These are phyloP conservation scores for Pseudognaphalium luteoalbum DNA, from an alignment of 129 eudicot species.

Conservation along the genomic window DNA sequence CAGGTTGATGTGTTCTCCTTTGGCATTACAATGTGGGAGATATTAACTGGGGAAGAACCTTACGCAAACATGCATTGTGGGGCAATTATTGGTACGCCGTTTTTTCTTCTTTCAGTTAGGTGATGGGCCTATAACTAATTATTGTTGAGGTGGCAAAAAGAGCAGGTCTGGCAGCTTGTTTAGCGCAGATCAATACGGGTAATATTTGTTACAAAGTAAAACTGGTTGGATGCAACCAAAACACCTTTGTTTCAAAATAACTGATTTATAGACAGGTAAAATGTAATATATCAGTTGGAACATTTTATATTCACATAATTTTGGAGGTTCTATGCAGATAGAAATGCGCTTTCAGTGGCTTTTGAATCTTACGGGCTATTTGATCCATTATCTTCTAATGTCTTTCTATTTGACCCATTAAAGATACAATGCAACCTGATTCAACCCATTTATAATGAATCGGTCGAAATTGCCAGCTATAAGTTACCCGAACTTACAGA, in stretches of 20 bases:
- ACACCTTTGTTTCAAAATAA: neutral
- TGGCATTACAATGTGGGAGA: slow-evolving; percentile 96
- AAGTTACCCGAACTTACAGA: neutral
- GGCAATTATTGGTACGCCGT: slow-evolving; percentile 75
- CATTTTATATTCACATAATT: neutral
- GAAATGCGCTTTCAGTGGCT: neutral
- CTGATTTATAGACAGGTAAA: neutral
- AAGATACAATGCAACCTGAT: neutral
- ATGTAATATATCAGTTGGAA: neutral
- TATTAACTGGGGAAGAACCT: slow-evolving; percentile 91
- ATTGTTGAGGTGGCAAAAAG: neutral
- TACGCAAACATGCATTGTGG: slow-evolving; percentile 95
- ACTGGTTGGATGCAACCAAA: neutral
- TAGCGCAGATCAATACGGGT: neutral
- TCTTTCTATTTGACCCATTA: neutral
- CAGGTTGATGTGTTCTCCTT: slow-evolving; percentile 94
- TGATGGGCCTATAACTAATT: neutral
- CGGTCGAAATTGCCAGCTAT: neutral
- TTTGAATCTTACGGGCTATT: neutral
- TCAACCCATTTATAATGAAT: neutral
- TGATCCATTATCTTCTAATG: neutral
- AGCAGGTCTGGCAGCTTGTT: neutral
- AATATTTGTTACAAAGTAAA: neutral
- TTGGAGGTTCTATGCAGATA: neutral
- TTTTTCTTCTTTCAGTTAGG: neutral